Conservation (phyloP, 2,329 filamentous ascomycete species). For the Aspergillus eucalypticola region DNA sequence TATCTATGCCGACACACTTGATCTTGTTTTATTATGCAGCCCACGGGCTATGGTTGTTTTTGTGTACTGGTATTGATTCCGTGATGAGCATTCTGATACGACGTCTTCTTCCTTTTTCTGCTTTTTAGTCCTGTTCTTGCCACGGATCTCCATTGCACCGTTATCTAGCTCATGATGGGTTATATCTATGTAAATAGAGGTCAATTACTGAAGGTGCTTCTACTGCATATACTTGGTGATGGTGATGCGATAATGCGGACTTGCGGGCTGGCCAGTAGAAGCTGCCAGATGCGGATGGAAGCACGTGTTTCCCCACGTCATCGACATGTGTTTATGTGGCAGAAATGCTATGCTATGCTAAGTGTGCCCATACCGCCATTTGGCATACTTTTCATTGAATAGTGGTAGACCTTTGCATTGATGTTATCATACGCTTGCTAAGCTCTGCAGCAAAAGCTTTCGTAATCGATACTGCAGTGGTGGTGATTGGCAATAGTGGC, state of each 20-base stretch:
- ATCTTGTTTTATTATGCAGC: slow-evolving; percentile 1
- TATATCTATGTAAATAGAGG: slow-evolving; percentile 12
- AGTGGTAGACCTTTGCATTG: too few relatives aligned
- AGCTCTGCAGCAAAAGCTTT: background rate
- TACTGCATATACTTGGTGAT: background rate
- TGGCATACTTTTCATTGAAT: fast-evolving
- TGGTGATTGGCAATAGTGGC: background rate
- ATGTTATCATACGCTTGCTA: background rate
- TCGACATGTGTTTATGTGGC: slow-evolving; percentile 1
- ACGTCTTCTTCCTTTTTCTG: background rate
- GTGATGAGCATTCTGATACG: slow-evolving; percentile 4
- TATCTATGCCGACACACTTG: background rate
- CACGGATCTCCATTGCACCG: background rate
- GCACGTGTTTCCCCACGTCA: slow-evolving; percentile 25
- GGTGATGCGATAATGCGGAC: background rate
- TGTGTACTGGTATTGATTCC: background rate
- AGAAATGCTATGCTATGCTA: background rate
- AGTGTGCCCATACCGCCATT: background rate
- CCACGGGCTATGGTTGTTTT: background rate
- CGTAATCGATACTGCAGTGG: background rate
- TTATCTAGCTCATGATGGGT: background rate
- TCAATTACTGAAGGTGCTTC: background rate
- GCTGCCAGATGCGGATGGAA: slow-evolving; percentile 18
- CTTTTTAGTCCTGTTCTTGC: background rate
- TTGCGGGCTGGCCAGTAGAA: slow-evolving; percentile 11